These are phyloP conservation scores for Coemansia guatemalensis DNA, from an alignment of 192 early-diverging fungal genomes.

Conservation along the genomic window DNA sequence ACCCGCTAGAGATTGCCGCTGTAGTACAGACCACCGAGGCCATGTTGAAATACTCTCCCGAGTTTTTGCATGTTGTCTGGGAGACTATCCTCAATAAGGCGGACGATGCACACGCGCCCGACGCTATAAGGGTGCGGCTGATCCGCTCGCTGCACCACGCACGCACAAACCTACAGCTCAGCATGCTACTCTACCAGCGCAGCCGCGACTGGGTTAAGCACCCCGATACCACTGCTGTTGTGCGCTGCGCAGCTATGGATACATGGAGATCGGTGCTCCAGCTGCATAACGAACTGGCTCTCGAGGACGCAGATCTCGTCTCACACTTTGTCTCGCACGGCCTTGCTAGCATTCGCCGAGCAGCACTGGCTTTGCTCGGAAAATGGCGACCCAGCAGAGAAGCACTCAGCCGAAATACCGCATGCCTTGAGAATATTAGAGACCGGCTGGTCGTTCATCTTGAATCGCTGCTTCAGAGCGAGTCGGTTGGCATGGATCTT, in stretches of 20 bases:
- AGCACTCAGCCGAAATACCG: background rate
- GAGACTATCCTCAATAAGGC: constrained; percentile 46
- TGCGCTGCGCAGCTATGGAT: constrained; percentile 30
- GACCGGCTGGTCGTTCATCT: constrained; percentile 18
- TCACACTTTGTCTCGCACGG: constrained; percentile 21
- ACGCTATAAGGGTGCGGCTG: constrained; percentile 39
- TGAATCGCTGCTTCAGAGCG: background rate
- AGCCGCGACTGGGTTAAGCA: constrained; percentile 36
- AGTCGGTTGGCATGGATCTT: background rate
- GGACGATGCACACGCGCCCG: constrained; percentile 22
- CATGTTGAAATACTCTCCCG: constrained; percentile 48
- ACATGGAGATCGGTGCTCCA: constrained; percentile 37
- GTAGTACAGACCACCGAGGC: constrained; percentile 50
- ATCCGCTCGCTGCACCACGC: constrained; percentile 51
- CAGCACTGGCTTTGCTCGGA: constrained; percentile 28
- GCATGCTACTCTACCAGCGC: constrained; percentile 32
- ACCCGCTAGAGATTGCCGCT: constrained; percentile 53
- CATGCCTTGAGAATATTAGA: constrained; percentile 2
- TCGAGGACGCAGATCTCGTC: constrained; percentile 29
- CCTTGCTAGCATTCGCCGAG: constrained; percentile 14
- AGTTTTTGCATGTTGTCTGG: constrained; percentile 50
- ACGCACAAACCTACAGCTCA: constrained; percentile 40
- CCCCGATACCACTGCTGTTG: constrained; percentile 17
- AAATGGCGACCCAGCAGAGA: constrained; percentile 24
- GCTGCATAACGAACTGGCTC: constrained; percentile 40